Base-by-base conservation (phyloP, 176 grass and related monocot species). In the Zea luxurians region DNA sequence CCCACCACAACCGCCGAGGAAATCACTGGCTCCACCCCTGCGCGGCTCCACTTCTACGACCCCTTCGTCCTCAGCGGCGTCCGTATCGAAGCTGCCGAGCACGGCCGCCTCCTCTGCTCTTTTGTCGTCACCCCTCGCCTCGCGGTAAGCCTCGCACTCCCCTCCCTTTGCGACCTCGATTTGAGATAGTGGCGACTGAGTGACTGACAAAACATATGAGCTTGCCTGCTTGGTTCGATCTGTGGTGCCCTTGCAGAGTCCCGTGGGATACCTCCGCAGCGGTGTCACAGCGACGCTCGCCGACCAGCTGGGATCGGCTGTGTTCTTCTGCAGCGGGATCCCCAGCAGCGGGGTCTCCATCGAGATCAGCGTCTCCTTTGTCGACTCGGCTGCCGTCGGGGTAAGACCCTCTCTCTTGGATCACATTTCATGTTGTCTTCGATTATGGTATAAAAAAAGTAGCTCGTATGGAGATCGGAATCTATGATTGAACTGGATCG, bases 31-130 rank as follows among this genome's bases (percentile, higher is more conserved):
- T 78, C 75, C 71, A 46, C 52, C 48, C 77, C 88, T 8, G 81
- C 81, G 10, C 41, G 7, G 18, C 36, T 38, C 15, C 0, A 10
- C 46, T 80, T 88, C 70, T 95, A 83, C 83, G 92, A 99, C 35
- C 7, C 64, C 71, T 55, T 95, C 75, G 48, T 82, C 84, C 6
- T 89, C 59, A 83, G 71, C 71, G 88, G 90, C 80, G 47, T 92
- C 43, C 64, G 85, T 58, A 2, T 92, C 41, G 81, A 92, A 67
- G 64, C 59, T 70, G 81, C 79, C 42, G 86, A 92, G 67, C 72
- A 73, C 71, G 88, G 88, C 58, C 90, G 88, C 77, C 46, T 99
- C 82, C 87, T 98, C 75, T 98, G 86, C 83, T 95, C 91, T 78
- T 85, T 85, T 62, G 44, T 86, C 82, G 85, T 94, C 49, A 77